phyloP scores from a whole-genome alignment of 2,329 filamentous ascomycete species.

The Hypocreales sp. region DNA sequence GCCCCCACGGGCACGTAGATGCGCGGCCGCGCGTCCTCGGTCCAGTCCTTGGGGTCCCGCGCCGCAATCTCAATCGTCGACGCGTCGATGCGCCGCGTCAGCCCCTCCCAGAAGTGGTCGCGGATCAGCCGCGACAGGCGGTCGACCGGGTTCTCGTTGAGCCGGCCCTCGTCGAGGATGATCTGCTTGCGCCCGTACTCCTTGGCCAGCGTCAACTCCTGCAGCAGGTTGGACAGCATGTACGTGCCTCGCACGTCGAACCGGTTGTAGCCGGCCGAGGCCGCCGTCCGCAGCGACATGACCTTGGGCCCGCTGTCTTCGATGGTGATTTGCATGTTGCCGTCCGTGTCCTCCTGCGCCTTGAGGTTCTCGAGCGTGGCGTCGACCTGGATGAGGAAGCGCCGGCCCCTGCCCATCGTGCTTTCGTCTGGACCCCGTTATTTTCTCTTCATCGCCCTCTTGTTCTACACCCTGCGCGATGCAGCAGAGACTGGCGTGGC shows the following conservation, averaged over 20 bases:
- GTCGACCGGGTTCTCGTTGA: conserved; percentile 91
- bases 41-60: conserved; percentile 91
- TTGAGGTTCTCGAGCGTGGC: conserved; percentile 65
- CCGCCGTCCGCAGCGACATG: conserved; percentile 68
- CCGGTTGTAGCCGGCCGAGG: conserved; percentile 71
- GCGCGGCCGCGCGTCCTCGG: conserved; percentile 69
- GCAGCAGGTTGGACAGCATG: conserved; percentile 89
- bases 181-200: conserved; percentile 82
- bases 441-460: too few relatives aligned
- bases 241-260: conserved; percentile 93
- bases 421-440: conserved; percentile 47
- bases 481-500: conserved; percentile 5
- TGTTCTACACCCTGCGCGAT: too few relatives aligned
- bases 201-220: conserved; percentile 86
- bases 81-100: conserved; percentile 82
- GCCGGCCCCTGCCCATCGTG: conserved; percentile 47
- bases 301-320: conserved; percentile 91
- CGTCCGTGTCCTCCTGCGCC: conserved; percentile 80
- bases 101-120: conserved; percentile 80
- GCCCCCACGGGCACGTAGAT: conserved; percentile 81
- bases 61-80: conserved; percentile 77
- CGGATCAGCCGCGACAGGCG: conserved; percentile 75
- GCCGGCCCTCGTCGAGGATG: conserved; percentile 73
- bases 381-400: conserved; percentile 79
- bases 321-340: conserved; percentile 94